Conservation (phyloP, 352 stramenopile genomes). For the Globisporangium nunn region DNA sequence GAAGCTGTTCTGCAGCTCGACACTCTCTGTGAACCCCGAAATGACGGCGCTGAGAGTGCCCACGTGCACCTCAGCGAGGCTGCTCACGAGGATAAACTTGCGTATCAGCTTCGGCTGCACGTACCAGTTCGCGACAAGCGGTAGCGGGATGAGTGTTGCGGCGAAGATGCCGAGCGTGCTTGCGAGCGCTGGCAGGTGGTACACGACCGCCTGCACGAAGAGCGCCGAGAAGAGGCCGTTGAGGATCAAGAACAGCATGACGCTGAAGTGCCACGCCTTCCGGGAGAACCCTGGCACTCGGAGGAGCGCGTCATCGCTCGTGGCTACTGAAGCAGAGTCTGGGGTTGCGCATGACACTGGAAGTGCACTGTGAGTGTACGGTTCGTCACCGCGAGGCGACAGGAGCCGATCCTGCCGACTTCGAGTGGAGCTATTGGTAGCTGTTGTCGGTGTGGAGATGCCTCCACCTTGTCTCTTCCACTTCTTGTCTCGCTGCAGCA, state of each 20-base stretch:
- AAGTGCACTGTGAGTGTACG: neutral
- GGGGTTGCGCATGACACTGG: neutral
- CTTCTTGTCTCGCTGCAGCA: neutral
- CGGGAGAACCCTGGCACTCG: slow-evolving; percentile 37
- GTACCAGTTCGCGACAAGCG: slow-evolving; percentile 46
- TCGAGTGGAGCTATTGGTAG: neutral
- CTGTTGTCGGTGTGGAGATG: neutral
- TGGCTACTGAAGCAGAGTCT: too few species aligned
- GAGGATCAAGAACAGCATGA: slow-evolving; percentile 55
- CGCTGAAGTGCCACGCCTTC: slow-evolving; percentile 44
- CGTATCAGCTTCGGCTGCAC: slow-evolving; percentile 51
- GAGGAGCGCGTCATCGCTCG: neutral
- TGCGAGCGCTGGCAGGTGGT: slow-evolving; percentile 27
- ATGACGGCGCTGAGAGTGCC: slow-evolving; percentile 47
- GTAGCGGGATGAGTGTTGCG: slow-evolving; percentile 25
- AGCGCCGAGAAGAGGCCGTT: slow-evolving; percentile 63
- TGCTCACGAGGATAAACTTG: slow-evolving; percentile 52
- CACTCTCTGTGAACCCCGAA: slow-evolving; percentile 46
- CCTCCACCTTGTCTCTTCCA: neutral
- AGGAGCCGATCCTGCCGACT: neutral
- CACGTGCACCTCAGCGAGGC: slow-evolving; percentile 43
- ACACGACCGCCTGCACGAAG: slow-evolving; percentile 50
- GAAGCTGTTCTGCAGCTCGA: slow-evolving; percentile 48
- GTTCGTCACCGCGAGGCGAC: neutral
- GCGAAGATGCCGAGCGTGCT: slow-evolving; percentile 15